A percentile compares a stretch with the other conserved stretches of the same genome.
Conservation (phyloP, 306 rosid genomes). For the Senna siamea region DNA sequence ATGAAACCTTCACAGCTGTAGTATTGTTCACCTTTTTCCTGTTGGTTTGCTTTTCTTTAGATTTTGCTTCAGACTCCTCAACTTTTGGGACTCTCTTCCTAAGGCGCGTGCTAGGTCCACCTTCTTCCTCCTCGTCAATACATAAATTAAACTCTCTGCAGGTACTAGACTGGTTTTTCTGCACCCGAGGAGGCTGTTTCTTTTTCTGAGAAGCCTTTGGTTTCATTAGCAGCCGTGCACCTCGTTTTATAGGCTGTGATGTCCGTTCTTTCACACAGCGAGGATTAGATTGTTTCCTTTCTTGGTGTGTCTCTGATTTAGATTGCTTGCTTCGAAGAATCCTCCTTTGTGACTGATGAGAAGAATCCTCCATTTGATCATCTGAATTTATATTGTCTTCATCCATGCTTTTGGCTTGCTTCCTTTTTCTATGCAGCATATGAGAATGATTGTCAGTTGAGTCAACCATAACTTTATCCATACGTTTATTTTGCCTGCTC, state of each 20-base stretch:
- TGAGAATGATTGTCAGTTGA: slow-evolving; percentile 42
- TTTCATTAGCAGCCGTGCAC: slow-evolving; percentile 44
- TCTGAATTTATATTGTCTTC: slow-evolving; percentile 54
- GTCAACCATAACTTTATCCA: slow-evolving; percentile 38
- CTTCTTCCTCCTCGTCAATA: slow-evolving; percentile 67
- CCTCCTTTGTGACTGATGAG: slow-evolving; percentile 55
- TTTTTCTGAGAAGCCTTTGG: slow-evolving; percentile 49
- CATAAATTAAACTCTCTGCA: slow-evolving; percentile 41
- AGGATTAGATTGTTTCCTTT: slow-evolving; percentile 55
- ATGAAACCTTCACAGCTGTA: slow-evolving; percentile 54
- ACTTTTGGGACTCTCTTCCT: slow-evolving; percentile 73
- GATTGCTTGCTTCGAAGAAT: slow-evolving; percentile 63
- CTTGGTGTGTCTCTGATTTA: slow-evolving; percentile 49
- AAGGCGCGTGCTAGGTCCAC: slow-evolving; percentile 94
- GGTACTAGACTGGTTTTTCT: slow-evolving; percentile 49
- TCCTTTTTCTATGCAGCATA: slow-evolving; percentile 55
- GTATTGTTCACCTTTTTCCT: slow-evolving; percentile 70
- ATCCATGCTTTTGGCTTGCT: slow-evolving; percentile 55
- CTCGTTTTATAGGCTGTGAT: slow-evolving; percentile 53
- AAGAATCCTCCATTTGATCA: slow-evolving; percentile 45
- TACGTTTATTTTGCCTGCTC: slow-evolving; percentile 45
- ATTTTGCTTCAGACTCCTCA: slow-evolving; percentile 51
- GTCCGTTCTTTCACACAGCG: slow-evolving; percentile 49
- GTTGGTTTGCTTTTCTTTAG: slow-evolving; percentile 55
- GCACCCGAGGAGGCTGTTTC: slow-evolving; percentile 53